These are phyloP conservation scores for Fonsecaea erecta DNA, from an alignment of 2,329 filamentous ascomycete species.

Conservation along the genomic window DNA sequence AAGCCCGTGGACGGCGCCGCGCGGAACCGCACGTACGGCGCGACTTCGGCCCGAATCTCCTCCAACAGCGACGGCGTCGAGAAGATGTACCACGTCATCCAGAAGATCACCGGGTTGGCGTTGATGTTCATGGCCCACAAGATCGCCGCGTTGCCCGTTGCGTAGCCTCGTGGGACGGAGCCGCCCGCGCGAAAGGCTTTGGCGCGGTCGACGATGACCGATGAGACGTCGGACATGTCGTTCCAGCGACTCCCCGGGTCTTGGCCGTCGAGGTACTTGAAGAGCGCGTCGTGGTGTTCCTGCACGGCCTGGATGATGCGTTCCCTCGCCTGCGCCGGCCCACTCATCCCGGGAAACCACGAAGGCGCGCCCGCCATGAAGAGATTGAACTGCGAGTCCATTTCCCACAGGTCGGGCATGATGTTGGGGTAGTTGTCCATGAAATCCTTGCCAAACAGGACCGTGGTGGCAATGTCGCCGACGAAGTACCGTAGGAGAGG, in stretches of 20 bases:
- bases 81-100: slow-evolving; percentile 55
- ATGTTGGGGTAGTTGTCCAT: slow-evolving; percentile 58
- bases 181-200: slow-evolving; percentile 44
- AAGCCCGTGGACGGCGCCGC: slow-evolving; percentile 47
- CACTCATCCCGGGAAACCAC: slow-evolving; percentile 57
- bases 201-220: slow-evolving; percentile 50
- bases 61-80: slow-evolving; percentile 47
- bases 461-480: slow-evolving; percentile 53
- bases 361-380: slow-evolving; percentile 61
- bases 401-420: slow-evolving; percentile 59
- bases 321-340: slow-evolving; percentile 54
- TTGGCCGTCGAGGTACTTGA: slow-evolving; percentile 48
- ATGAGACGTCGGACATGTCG: slow-evolving; percentile 56
- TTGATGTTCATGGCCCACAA: slow-evolving; percentile 58
- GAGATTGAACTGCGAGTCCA: slow-evolving; percentile 60
- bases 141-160: slow-evolving; percentile 55
- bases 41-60: slow-evolving; percentile 53
- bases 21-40: slow-evolving; percentile 47
- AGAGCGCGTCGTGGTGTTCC: slow-evolving; percentile 51
- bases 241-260: slow-evolving; percentile 51
- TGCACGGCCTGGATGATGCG: slow-evolving; percentile 49
- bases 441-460: slow-evolving; percentile 59
- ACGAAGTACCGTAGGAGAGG: slow-evolving; percentile 62
- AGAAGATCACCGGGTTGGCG: slow-evolving; percentile 57
- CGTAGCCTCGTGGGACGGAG: slow-evolving; percentile 36